Evolutionary conservation across 768 basidiomycete species (phyloP).

Genomic region (Scleroderma citrinum): DNA sequence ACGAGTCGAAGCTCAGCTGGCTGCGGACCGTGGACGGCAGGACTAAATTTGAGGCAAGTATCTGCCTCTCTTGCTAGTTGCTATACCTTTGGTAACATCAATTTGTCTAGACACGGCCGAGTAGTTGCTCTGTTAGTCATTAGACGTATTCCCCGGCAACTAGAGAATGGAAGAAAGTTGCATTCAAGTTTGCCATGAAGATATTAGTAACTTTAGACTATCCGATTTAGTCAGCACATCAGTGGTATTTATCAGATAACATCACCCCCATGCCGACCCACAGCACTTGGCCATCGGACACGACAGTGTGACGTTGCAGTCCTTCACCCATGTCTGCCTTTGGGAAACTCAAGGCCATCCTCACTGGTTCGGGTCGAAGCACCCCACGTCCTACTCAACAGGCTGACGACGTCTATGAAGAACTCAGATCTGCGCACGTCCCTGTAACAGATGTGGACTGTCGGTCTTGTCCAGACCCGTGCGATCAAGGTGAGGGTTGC

Average conservation of each 20-base stretch:
- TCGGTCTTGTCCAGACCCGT: constrained; percentile 69
- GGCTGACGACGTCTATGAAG: constrained; percentile 36
- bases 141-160: too few species aligned
- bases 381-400: constrained; percentile 20
- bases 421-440: constrained; percentile 52
- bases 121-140: too few species aligned
- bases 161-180: too few species aligned
- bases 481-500: constrained; percentile 52
- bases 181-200: too few species aligned
- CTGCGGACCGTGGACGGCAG: constrained; percentile 7
- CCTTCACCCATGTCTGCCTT: background rate
- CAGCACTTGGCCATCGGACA: too few species aligned
- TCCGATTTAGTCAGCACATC: too few species aligned
- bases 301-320: too few species aligned
- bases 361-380: background rate
- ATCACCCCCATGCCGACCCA: too few species aligned
- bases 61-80: background rate
- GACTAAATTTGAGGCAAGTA: background rate
- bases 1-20: constrained; percentile 15
- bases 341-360: background rate
- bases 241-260: too few species aligned
- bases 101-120: too few species aligned
- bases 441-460: constrained; percentile 68
- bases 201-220: too few species aligned
- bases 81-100: background rate